Evolutionary conservation across 176 grass and related monocot species (phyloP), one percentile per base, ranked within the genome.

Genomic region (Musa troglodytarum): DNA sequence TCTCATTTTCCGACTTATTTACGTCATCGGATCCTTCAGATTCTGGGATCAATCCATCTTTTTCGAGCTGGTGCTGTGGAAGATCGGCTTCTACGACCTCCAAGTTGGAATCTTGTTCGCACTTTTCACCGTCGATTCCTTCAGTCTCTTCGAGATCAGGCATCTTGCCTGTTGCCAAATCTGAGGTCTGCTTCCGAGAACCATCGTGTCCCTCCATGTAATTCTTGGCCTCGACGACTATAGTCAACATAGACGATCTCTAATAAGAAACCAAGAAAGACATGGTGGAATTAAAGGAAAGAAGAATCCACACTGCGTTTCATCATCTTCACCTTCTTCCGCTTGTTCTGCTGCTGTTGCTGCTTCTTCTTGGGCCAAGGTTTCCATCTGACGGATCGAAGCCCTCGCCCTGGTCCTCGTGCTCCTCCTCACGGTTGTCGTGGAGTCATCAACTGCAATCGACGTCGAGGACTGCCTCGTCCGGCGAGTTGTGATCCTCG

Each of bases 311-410:
- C 34, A 43, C 34, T 43, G 34, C 34, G 34, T 5, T 6, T 43
- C 34, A 43, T 43, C 34, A 43, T 43, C 3, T 43, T 43, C 71
- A 62, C 83, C 84, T 52, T 88, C 63, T 29, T 72, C 51, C 14
- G 13, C 50, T 66, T 82, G 54, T 17, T 54, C 50, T n/a, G 20
- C 13, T 43, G 34, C 34, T 43, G 34, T 43, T 6, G 24, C 19
- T 34, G 22, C 67, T 49, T 84, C 89, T 54, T 88, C 77, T 56
- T 65, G 76, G 20, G 81, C 83, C 17, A 91, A 83, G 76, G 34
- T 17, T 28, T 71, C 65, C 70, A 77, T 77, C 50, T 19, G 84
- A 9, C 10, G 3, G 20, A 25, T 54, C 16, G 68, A 11, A 20
- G n/a, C 67, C 34, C 20, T 28, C 9, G 78, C 53, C 55, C 43